Percentiles rank a stretch among this genome's conserved stretches.
These are phyloP conservation scores for Cucurbitaria berberidis DNA, from an alignment of 2,329 filamentous ascomycete species.

Conservation along the genomic window DNA sequence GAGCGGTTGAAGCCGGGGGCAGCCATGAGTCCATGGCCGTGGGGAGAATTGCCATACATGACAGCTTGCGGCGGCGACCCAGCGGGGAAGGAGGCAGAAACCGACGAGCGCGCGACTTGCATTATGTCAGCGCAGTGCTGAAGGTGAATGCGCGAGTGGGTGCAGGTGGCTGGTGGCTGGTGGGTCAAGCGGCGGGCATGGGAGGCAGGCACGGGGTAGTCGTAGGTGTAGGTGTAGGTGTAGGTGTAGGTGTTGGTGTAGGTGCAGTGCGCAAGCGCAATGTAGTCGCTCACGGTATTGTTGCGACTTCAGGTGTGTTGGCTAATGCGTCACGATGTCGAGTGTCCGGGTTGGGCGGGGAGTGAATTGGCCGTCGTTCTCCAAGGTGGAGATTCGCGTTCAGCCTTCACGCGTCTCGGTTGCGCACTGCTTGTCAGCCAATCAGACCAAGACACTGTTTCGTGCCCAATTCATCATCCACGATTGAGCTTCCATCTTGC, in stretches of 20 bases:
- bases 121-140: constrained; percentile 32
- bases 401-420: constrained; percentile 30
- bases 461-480: constrained; percentile 3
- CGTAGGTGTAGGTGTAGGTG: too few species aligned
- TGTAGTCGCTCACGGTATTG: neutral
- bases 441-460: constrained; percentile 18
- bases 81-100: constrained; percentile 37
- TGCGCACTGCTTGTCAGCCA: constrained; percentile 20
- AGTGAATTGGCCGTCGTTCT: constrained; percentile 23
- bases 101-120: constrained; percentile 44
- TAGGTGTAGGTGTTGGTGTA: too few species aligned
- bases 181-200: constrained; percentile 26
- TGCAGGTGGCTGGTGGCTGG: neutral
- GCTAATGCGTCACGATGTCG: constrained; percentile 2
- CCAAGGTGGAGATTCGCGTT: constrained; percentile 30
- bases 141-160: constrained; percentile 8
- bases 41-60: constrained; percentile 43
- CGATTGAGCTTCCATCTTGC: neutral
- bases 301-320: too few species aligned
- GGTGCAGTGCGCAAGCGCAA: neutral
- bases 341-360: constrained; percentile 13
- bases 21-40: constrained; percentile 41
- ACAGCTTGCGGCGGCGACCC: constrained; percentile 38
- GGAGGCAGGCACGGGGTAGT: constrained; percentile 9
- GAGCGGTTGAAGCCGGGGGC: constrained; percentile 47